Percentiles rank a stretch among this genome's conserved stretches.
Conservation (phyloP, 306 rosid genomes). For the Trifolium repens region DNA sequence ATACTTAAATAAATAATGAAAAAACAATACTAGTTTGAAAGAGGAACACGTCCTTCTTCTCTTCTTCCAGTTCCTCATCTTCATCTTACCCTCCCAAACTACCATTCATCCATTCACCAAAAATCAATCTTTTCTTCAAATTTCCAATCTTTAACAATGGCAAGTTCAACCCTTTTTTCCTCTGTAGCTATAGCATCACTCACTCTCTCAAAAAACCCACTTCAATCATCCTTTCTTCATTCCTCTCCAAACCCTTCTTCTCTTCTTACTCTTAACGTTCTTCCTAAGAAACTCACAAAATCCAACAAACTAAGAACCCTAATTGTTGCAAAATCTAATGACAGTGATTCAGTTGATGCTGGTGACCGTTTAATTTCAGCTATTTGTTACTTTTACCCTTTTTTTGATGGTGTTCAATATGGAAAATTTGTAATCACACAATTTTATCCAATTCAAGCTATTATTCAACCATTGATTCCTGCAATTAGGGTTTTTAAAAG, state of each 20-base stretch:
- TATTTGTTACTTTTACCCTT: constrained; percentile 86
- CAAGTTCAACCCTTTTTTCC: constrained; percentile 50
- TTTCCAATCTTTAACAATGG: constrained; percentile 41
- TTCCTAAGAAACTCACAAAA: constrained; percentile 43
- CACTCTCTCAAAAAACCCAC: constrained; percentile 50
- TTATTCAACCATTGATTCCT: constrained; percentile 75
- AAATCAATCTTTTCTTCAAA: constrained; percentile 2
- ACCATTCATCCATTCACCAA: constrained; percentile 4
- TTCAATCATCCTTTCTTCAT: constrained; percentile 47
- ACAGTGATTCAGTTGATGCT: constrained; percentile 60
- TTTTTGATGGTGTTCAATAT: constrained; percentile 87
- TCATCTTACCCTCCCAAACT: background rate
- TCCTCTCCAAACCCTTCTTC: constrained; percentile 37
- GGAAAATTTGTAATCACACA: constrained; percentile 85
- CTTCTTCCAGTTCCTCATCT: background rate
- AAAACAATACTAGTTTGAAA: background rate
- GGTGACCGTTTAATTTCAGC: constrained; percentile 89
- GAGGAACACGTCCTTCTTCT: background rate
- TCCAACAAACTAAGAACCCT: constrained; percentile 46
- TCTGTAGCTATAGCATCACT: constrained; percentile 34
- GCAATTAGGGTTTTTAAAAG: constrained; percentile 88
- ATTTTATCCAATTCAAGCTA: constrained; percentile 70
- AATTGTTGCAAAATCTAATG: constrained; percentile 67
- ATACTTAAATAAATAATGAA: background rate
- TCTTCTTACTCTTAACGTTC: constrained; percentile 39